Conservation (phyloP, 768 basidiomycete species). For the Tulasnella sp. region DNA sequence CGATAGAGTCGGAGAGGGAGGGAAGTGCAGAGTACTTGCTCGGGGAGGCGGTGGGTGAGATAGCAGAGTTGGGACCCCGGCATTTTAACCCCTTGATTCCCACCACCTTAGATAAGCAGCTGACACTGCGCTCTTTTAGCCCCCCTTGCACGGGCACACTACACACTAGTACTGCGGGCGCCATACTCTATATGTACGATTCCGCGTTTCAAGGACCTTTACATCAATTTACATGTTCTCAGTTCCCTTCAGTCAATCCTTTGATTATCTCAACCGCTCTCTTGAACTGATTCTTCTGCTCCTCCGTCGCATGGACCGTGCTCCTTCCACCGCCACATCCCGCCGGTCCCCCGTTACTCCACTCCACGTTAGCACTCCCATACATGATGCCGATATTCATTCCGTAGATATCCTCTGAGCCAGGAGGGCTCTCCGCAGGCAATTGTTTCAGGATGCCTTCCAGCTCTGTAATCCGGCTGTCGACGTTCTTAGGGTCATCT, state of each 20-base stretch:
- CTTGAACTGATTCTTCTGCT: slow-evolving; percentile 63
- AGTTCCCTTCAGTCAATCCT: slow-evolving; percentile 18
- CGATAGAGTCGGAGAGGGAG: slow-evolving; percentile 4
- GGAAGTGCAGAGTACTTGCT: not conserved
- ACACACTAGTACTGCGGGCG: too few species aligned
- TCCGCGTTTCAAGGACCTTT: not conserved
- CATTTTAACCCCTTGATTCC: not conserved
- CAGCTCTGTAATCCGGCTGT: slow-evolving; percentile 53
- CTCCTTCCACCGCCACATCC: slow-evolving; percentile 57
- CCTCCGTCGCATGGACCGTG: slow-evolving; percentile 48
- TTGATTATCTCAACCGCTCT: slow-evolving; percentile 66
- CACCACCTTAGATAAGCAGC: not conserved
- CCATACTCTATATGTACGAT: too few species aligned
- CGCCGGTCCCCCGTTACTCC: slow-evolving; percentile 58
- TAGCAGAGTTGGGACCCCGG: not conserved
- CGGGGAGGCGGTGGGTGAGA: not conserved
- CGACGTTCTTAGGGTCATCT: slow-evolving; percentile 36
- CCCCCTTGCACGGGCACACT: too few species aligned
- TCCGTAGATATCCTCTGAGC: slow-evolving; percentile 62
- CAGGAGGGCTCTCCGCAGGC: slow-evolving; percentile 48
- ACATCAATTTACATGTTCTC: not conserved
- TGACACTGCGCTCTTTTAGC: not conserved
- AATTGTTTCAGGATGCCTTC: slow-evolving; percentile 54
- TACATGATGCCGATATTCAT: slow-evolving; percentile 40
- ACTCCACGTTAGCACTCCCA: slow-evolving; percentile 46